A percentile compares a stretch with the other conserved stretches of the same genome.
Conservation (phyloP, 2,329 filamentous ascomycete genomes). For the Xylaria sp. region DNA sequence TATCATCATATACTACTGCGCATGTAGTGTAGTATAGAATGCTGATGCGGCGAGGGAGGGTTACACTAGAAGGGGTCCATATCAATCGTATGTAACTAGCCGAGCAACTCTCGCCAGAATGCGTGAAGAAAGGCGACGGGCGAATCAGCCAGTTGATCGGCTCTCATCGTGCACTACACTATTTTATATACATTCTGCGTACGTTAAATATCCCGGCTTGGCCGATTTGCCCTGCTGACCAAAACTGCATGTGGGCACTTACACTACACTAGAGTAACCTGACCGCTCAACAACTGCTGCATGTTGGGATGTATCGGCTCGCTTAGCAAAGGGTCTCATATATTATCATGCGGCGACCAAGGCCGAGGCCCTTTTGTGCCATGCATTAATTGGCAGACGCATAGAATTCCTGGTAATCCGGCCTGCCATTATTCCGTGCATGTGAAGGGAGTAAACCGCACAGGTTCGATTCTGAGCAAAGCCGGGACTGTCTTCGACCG, state of each 20-base stretch:
- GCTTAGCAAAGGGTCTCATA: constrained; percentile 23
- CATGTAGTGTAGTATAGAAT: background rate
- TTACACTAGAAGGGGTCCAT: constrained; percentile 7
- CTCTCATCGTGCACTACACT: constrained; percentile 5
- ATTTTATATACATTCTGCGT: too few species aligned
- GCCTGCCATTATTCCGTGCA: background rate
- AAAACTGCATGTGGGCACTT: constrained; percentile 33
- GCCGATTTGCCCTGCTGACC: constrained; percentile 37
- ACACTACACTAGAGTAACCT: constrained; percentile 5
- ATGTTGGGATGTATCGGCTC: constrained; percentile 18
- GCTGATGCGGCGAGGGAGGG: constrained; percentile 8
- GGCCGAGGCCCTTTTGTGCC: constrained; percentile 14
- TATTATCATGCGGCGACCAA: constrained; percentile 8
- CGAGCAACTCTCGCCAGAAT: constrained; percentile 15
- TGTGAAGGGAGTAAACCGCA: constrained; percentile 2
- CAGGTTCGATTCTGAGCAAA: constrained; percentile 4
- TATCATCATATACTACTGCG: too few species aligned
- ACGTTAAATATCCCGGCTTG: constrained; percentile 34
- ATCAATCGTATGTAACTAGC: constrained; percentile 9
- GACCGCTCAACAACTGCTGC: constrained; percentile 6
- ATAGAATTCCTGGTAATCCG: background rate
- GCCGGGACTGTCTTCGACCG: background rate
- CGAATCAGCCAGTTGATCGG: constrained; percentile 19
- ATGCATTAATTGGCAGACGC: constrained; percentile 16
- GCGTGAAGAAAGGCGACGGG: background rate